These are phyloP conservation scores for Trapa incisa DNA, from an alignment of 345 rosid species.

Conservation along the genomic window DNA sequence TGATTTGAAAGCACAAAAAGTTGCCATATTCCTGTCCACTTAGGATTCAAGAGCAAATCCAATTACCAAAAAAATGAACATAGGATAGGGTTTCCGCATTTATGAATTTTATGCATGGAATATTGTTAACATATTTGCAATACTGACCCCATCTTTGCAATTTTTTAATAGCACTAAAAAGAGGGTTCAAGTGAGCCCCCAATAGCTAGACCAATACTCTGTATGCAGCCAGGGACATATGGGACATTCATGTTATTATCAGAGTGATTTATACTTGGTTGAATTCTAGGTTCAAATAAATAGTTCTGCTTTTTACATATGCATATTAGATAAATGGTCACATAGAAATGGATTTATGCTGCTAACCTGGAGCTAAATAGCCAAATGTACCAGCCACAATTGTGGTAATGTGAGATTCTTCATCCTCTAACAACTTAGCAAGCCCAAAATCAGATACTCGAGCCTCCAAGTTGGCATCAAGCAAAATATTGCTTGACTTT, in stretches of 20 bases:
- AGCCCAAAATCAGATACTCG: slow-evolving; percentile 98
- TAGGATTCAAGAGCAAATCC: background rate
- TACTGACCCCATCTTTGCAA: background rate
- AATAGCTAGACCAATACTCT: background rate
- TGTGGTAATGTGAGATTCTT: slow-evolving; percentile 96
- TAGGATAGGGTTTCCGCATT: background rate
- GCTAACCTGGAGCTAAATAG: slow-evolving; percentile 91
- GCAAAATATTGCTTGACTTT: slow-evolving; percentile 92
- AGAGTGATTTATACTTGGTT: background rate
- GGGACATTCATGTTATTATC: background rate
- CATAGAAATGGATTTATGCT: background rate
- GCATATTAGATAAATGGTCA: background rate
- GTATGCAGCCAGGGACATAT: background rate
- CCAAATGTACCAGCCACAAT: slow-evolving; percentile 99
- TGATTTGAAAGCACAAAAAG: background rate
- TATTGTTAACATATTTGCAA: background rate
- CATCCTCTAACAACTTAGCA: slow-evolving; percentile 87
- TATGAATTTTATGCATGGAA: background rate
- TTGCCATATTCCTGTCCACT: background rate
- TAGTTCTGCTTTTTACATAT: background rate
- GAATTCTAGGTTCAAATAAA: background rate
- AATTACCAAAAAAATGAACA: background rate
- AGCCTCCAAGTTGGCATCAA: slow-evolving; percentile 92
- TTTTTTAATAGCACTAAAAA: background rate
- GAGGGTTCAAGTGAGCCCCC: background rate